Evolutionary conservation across 352 stramenopile genomes (phyloP).

Genomic region (Globisporangium cylindrosporum): DNA sequence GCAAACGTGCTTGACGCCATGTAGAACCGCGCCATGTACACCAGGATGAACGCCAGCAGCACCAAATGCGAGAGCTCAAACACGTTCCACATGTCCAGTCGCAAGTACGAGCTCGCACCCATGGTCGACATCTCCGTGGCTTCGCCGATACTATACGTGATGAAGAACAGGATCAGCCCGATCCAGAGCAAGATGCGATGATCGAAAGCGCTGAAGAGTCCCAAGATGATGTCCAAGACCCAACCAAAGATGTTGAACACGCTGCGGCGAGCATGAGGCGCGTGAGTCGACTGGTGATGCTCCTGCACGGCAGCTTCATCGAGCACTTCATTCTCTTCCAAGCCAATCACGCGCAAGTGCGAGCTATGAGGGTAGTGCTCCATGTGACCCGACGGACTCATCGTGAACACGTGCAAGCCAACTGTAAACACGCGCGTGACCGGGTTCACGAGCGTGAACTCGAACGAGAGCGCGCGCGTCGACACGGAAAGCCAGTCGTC

Average conservation of each 20-base stretch:
- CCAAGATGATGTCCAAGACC: conserved; percentile 6
- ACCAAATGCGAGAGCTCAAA: conserved; percentile 82
- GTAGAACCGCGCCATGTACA: conserved; percentile 69
- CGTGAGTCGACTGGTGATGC: neutral
- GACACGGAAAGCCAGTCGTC: conserved; percentile 77
- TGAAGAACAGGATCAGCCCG: conserved; percentile 63
- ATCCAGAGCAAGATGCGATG: conserved; percentile 68
- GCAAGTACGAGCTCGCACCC: conserved; percentile 68
- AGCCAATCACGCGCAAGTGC: conserved; percentile 72
- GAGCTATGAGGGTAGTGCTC: conserved; percentile 81
- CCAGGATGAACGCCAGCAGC: conserved; percentile 57
- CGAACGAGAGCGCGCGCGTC: conserved; percentile 78
- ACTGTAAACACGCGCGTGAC: conserved; percentile 89
- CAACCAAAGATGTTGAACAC: neutral
- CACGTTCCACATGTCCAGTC: conserved; percentile 87
- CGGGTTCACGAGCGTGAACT: conserved; percentile 87
- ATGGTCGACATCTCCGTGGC: conserved; percentile 76
- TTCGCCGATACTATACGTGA: conserved; percentile 81
- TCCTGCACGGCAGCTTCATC: neutral
- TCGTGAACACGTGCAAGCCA: conserved; percentile 79
- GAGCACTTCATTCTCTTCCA: conserved; percentile 57
- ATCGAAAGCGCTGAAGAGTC: conserved; percentile 42
- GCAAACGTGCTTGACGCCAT: conserved; percentile 52
- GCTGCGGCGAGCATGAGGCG: neutral
- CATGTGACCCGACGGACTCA: conserved; percentile 77